Percentiles rank a stretch among this genome's conserved stretches.
These are phyloP conservation scores for Orbilia brochopaga DNA, from an alignment of 2,329 filamentous ascomycete species.

Conservation along the genomic window DNA sequence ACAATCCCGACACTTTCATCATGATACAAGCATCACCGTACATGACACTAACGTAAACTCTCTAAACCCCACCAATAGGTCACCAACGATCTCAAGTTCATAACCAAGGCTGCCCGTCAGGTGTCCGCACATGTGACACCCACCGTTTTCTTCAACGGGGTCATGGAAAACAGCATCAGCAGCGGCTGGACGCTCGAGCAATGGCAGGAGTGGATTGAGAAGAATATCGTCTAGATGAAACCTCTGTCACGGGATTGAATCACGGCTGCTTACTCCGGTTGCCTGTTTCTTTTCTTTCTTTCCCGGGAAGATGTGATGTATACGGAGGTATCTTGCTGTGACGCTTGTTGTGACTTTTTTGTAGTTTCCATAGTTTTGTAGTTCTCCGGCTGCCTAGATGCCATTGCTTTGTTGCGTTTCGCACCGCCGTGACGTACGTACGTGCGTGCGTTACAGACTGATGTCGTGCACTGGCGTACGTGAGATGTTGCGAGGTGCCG, in stretches of 20 bases:
- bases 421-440: too few relatives aligned
- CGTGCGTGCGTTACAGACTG: too few relatives aligned
- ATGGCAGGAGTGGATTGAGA: conserved; percentile 82
- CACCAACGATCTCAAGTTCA: conserved; percentile 81
- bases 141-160: conserved; percentile 85
- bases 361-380: too few relatives aligned
- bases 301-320: not conserved
- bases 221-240: conserved; percentile 64
- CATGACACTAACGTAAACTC: conserved; percentile 7
- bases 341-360: too few relatives aligned
- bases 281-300: not conserved
- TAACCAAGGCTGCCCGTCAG: conserved; percentile 79
- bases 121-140: conserved; percentile 88
- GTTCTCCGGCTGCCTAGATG: too few relatives aligned
- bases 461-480: too few relatives aligned
- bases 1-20: not conserved
- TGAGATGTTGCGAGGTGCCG: too few relatives aligned
- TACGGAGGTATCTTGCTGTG: not conserved
- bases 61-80: conserved; percentile 59
- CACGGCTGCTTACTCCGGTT: not conserved
- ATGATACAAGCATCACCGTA: conserved; percentile 14
- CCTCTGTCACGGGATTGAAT: too few relatives aligned
- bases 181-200: conserved; percentile 79
- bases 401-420: too few relatives aligned
- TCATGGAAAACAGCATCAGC: conserved; percentile 78